Percentiles rank a stretch among this genome's conserved stretches.
phyloP scores from a whole-genome alignment of 805 yeast species.

The Metschnikowia cerradonensis region DNA sequence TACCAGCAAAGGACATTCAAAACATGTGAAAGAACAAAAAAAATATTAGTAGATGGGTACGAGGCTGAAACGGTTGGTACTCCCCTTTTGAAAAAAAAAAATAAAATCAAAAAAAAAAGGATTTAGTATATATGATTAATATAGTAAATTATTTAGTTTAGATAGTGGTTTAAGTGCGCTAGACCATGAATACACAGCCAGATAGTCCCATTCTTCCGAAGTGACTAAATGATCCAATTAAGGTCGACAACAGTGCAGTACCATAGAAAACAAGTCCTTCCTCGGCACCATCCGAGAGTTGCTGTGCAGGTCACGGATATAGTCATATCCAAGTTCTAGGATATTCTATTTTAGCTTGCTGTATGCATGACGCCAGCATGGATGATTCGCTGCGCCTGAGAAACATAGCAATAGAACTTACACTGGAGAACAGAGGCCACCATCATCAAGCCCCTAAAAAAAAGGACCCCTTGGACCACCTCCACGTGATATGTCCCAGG shows the following conservation, averaged over 20 bases:
- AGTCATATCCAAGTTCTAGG: background rate
- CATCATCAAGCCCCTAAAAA: background rate
- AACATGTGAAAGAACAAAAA: too few relatives aligned
- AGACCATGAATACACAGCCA: too few relatives aligned
- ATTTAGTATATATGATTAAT: too few relatives aligned
- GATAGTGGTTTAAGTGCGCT: too few relatives aligned
- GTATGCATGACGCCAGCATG: slow-evolving; percentile 1
- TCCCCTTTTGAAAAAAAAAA: too few relatives aligned
- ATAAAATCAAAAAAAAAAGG: too few relatives aligned
- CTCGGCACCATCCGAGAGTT: background rate
- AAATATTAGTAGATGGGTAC: too few relatives aligned
- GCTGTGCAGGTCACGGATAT: background rate
- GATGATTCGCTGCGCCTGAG: background rate
- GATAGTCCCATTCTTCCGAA: too few relatives aligned
- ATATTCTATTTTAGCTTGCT: background rate
- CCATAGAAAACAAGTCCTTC: background rate
- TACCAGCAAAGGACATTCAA: too few relatives aligned
- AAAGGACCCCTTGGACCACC: background rate
- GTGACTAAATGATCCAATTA: too few relatives aligned
- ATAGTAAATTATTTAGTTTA: too few relatives aligned
- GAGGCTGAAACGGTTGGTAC: too few relatives aligned
- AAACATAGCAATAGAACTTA: background rate
- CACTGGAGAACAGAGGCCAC: background rate
- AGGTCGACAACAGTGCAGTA: background rate
- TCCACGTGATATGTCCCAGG: background rate